Percentiles rank a stretch among this genome's conserved stretches.
Conservation (phyloP, 441 rosid genomes). For the Jatropha multifida region DNA sequence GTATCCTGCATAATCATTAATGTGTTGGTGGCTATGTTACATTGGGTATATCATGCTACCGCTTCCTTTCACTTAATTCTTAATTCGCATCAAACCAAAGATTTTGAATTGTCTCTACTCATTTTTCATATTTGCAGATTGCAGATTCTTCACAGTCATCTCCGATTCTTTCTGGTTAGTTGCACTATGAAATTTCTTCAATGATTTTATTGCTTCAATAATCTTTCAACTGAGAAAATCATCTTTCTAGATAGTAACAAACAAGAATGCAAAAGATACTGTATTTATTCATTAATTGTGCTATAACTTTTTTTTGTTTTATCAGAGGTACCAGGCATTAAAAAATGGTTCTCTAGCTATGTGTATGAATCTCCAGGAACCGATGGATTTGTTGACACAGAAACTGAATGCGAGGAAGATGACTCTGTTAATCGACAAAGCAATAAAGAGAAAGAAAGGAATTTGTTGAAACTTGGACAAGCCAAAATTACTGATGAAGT, state of each 20-base stretch:
- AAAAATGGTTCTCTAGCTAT: conserved; percentile 70
- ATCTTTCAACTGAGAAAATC: not conserved
- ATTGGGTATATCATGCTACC: not conserved
- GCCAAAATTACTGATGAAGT: conserved; percentile 25
- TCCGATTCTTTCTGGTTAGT: conserved; percentile 52
- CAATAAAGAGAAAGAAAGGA: conserved; percentile 30
- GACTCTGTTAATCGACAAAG: conserved; percentile 30
- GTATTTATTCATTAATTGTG: not conserved
- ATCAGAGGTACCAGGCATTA: conserved; percentile 66
- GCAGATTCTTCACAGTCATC: conserved; percentile 31
- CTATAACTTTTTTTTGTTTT: conserved; percentile 14
- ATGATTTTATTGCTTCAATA: conserved; percentile 1
- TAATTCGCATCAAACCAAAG: not conserved
- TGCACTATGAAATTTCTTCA: conserved; percentile 6
- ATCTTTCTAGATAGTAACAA: not conserved
- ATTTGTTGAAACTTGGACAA: conserved; percentile 21
- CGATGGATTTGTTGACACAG: conserved; percentile 17
- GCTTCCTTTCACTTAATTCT: not conserved
- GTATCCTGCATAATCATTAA: conserved; percentile 6
- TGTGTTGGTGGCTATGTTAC: not conserved
- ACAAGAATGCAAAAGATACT: not conserved
- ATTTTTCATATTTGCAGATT: conserved; percentile 31
- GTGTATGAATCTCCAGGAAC: conserved; percentile 53
- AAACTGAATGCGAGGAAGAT: conserved; percentile 30
- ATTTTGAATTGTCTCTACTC: not conserved